Conservation (phyloP, 2,329 filamentous ascomycete species). For the Teratosphaeria zuluensis region DNA sequence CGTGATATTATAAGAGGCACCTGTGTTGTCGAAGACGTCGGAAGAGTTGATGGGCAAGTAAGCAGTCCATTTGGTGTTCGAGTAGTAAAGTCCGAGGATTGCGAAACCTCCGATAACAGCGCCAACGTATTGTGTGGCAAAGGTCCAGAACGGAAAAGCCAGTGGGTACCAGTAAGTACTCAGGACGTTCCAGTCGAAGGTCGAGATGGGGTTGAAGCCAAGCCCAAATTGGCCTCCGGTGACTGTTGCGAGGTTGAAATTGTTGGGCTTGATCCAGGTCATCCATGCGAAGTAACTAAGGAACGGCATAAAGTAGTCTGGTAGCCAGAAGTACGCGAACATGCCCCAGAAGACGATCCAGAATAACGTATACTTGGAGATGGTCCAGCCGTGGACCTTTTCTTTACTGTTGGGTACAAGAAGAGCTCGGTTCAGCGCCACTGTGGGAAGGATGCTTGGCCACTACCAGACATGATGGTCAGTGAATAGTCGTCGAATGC, state of each 20-base stretch:
- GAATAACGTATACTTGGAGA: slow-evolving; percentile 79
- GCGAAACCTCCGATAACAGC: slow-evolving; percentile 51
- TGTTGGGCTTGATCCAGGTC: slow-evolving; percentile 81
- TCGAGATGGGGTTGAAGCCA: slow-evolving; percentile 65
- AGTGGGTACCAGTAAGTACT: slow-evolving; percentile 8
- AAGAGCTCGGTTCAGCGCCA: slow-evolving; percentile 77
- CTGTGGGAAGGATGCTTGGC: slow-evolving; percentile 61
- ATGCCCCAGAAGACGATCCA: slow-evolving; percentile 60
- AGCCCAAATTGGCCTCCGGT: slow-evolving; percentile 54
- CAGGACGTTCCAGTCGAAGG: slow-evolving; percentile 65
- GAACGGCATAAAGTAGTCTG: slow-evolving; percentile 71
- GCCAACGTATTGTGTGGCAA: slow-evolving; percentile 32
- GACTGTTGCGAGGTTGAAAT: slow-evolving; percentile 73
- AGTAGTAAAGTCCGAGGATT: slow-evolving; percentile 56
- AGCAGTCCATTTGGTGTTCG: slow-evolving; percentile 66
- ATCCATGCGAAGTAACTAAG: slow-evolving; percentile 83
- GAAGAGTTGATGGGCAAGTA: slow-evolving; percentile 81
- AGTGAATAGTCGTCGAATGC: not conserved
- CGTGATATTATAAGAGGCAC: slow-evolving; percentile 68
- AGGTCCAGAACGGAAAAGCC: slow-evolving; percentile 69
- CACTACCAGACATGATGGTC: not conserved
- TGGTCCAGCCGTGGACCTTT: slow-evolving; percentile 44
- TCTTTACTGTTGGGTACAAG: not conserved
- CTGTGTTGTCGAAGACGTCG: slow-evolving; percentile 76
- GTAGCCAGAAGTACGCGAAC: slow-evolving; percentile 71